Conservation (phyloP, 2,329 filamentous ascomycete species). For the Hansfordia pulvinata region DNA sequence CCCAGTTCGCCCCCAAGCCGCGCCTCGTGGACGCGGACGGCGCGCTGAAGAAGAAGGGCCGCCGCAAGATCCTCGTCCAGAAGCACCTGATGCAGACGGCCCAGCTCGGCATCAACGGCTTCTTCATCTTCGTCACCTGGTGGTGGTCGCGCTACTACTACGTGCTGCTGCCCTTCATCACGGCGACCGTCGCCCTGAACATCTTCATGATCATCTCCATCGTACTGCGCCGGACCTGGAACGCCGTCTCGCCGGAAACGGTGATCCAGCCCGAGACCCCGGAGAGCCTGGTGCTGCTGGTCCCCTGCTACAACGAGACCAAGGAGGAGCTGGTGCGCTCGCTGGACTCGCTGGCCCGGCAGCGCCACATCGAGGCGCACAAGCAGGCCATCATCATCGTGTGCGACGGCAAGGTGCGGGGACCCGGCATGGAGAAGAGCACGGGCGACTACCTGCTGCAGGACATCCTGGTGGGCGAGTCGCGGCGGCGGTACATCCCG, state of each 20-base stretch:
- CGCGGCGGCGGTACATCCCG: constrained; percentile 18
- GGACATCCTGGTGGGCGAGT: constrained; percentile 25
- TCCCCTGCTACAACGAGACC: constrained; percentile 37
- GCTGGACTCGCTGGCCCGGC: constrained; percentile 29
- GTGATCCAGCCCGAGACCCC: constrained; percentile 15
- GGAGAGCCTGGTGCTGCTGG: constrained; percentile 28
- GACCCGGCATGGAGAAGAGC: constrained; percentile 31
- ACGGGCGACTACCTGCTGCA: constrained; percentile 31
- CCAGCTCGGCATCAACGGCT: neutral
- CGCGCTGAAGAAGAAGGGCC: too few relatives aligned
- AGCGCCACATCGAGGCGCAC: constrained; percentile 26
- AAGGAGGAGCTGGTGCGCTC: constrained; percentile 26
- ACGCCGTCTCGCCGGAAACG: constrained; percentile 7
- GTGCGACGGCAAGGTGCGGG: constrained; percentile 31
- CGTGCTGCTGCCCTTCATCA: constrained; percentile 26
- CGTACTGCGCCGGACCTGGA: constrained; percentile 9
- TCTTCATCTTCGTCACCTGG: constrained; percentile 11
- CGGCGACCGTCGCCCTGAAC: constrained; percentile 28
- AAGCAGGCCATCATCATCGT: constrained; percentile 30
- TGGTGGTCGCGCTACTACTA: constrained; percentile 23
- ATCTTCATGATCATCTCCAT: constrained; percentile 27
- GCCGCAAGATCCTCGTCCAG: too few relatives aligned
- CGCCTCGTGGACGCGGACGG: too few relatives aligned
- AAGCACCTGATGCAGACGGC: neutral
- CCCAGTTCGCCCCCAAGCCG: too few relatives aligned